Percentiles rank a stretch among this genome's conserved stretches.
Conservation (phyloP, 768 basidiomycete genomes). For the Trametes sanguinea region DNA sequence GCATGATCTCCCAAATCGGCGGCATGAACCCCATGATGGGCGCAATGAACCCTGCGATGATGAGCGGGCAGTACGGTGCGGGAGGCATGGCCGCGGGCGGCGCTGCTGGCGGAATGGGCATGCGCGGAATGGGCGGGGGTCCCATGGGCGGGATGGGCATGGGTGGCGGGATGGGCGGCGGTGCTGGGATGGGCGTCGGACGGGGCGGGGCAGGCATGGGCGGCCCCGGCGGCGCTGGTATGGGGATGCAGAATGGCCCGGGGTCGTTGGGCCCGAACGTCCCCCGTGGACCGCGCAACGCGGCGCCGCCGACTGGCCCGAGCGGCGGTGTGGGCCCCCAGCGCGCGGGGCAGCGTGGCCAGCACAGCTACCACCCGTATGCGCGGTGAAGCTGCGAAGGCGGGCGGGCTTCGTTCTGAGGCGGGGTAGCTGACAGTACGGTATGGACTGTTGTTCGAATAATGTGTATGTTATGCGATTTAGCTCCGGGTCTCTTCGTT, state of each 20-base stretch:
- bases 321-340: constrained; percentile 54
- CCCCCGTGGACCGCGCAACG: constrained; percentile 67
- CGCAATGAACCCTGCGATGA: constrained; percentile 44
- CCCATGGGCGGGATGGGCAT: constrained; percentile 44
- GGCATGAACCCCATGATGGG: constrained; percentile 50
- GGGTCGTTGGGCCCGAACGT: constrained; percentile 31
- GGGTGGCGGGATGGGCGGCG: constrained; percentile 30
- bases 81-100: constrained; percentile 38
- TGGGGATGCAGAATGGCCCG: constrained; percentile 23
- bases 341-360: constrained; percentile 67
- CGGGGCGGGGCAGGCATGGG: constrained; percentile 22
- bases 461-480: constrained; percentile 14
- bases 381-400: constrained; percentile 49
- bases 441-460: constrained; percentile 16
- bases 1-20: constrained; percentile 89
- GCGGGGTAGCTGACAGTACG: neutral
- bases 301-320: constrained; percentile 47
- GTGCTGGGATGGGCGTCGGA: constrained; percentile 41
- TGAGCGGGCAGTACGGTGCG: constrained; percentile 45
- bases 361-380: constrained; percentile 85
- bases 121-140: constrained; percentile 44
- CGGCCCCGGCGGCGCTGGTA: constrained; percentile 8
- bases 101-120: constrained; percentile 20
- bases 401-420: neutral
- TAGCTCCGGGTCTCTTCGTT: neutral